Base-by-base conservation (phyloP, 2,329 filamentous ascomycete species). In the Pyrenophora seminiperda region DNA sequence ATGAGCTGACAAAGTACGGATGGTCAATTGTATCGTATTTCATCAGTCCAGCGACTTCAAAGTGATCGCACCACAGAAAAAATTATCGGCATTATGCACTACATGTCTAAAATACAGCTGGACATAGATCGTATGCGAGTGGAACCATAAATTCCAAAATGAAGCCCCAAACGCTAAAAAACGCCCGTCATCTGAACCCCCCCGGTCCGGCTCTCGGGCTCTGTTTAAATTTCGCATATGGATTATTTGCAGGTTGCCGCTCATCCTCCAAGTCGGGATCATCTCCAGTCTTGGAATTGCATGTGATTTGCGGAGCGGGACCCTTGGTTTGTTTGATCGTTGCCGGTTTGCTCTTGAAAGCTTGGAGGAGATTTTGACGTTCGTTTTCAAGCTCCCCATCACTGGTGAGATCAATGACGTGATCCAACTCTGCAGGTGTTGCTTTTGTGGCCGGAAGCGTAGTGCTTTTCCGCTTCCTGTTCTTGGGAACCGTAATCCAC, bases 401-500 rank as follows among this genome's bases (percentile, higher is more conserved):
- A 10, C 47, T 43, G 1, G 57, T 65, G 2, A 62, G 51, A 24
- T 65, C 56, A n/a, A 65, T 57, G 1, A 20, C 18, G 7, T 29
- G 50, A n/a, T 51, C 33, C 5, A 20, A 36, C 18, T 53, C 45
- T 10, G 15, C 22, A 24, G 22, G 10, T 0, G 18, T 40, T 1
- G 41, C 30, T 7, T 19, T 53, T 34, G 44, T 29, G 9, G 39
- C 34, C 20, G 36, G 41, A 27, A 27, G 24, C 24, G 24, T 27
- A 27, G 2, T 11, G 5, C 9, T 27, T 17, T 32, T 41, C n/a
- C 34, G 34, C 17, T 36, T 41, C 14, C 14, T 43, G 42, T 11
- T 29, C 3, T 31, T 42, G 43, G 15, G 10, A 24, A 9, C 6
- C 1, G 14, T 18, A 10, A 33, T 9, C 13, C 34, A 19, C 14